Evolutionary conservation across 2,329 filamentous ascomycete genomes (phyloP).

Genomic region (Lachnellula cervina): DNA sequence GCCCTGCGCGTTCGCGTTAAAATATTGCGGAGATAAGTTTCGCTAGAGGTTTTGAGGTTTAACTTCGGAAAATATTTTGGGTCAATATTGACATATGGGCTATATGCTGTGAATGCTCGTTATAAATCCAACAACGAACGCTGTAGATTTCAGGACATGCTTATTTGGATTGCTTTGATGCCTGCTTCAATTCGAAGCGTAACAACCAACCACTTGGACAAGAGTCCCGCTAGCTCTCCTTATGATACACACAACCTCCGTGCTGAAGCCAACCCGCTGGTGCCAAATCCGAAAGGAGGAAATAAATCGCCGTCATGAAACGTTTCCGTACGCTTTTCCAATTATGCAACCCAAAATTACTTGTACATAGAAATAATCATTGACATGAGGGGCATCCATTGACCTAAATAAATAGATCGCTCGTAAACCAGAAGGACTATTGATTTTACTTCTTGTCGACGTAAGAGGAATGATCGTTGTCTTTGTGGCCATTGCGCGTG

Average conservation of each 20-base stretch:
- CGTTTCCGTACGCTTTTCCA: conserved; percentile 25
- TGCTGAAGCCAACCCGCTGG: conserved; percentile 6
- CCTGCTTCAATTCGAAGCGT: neutral
- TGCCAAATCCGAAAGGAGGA: conserved; percentile 17
- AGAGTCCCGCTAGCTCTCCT: conserved; percentile 1
- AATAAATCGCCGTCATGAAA: conserved; percentile 18
- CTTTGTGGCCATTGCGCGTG: conserved; percentile 24
- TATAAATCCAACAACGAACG: neutral
- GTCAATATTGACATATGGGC: no score
- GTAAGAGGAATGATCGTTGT: conserved; percentile 17
- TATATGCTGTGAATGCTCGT: neutral
- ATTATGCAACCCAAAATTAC: conserved; percentile 28
- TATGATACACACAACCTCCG: conserved; percentile 19
- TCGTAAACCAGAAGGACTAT: conserved; percentile 9
- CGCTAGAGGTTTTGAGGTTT: no score
- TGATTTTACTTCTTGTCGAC: conserved; percentile 24
- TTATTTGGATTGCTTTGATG: neutral
- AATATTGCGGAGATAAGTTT: no score
- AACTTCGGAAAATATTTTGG: no score
- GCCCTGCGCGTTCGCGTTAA: no score
- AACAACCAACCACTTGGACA: neutral
- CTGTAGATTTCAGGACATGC: neutral
- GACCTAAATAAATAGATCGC: conserved; percentile 5
- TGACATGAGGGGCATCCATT: conserved; percentile 16
- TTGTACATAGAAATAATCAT: conserved; percentile 24